phyloP scores from a whole-genome alignment of 768 basidiomycete genomes.

The Suillus alpinus region DNA sequence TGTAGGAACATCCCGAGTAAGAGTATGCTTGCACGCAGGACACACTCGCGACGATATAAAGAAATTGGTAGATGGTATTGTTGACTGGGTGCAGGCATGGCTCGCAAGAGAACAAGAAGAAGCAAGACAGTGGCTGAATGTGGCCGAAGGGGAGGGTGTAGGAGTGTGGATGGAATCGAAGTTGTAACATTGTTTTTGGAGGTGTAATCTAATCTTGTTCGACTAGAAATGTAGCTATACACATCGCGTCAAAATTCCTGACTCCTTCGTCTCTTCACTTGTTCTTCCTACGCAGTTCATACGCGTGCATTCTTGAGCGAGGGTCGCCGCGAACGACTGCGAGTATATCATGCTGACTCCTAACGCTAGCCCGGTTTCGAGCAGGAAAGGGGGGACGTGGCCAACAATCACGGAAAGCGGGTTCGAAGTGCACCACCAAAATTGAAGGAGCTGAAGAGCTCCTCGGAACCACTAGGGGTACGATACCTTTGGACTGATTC shows the following conservation, averaged over 20 bases:
- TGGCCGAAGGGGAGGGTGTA: conserved; percentile 16
- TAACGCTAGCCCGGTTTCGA: neutral
- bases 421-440: neutral
- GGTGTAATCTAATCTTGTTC: neutral
- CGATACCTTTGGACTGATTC: neutral
- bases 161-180: conserved; percentile 29
- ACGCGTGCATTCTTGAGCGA: neutral
- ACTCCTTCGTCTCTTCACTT: neutral
- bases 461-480: neutral
- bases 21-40: conserved; percentile 85
- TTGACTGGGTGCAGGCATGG: conserved; percentile 46
- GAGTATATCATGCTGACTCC: neutral
- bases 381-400: neutral
- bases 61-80: conserved; percentile 47
- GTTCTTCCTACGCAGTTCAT: neutral
- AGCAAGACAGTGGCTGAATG: conserved; percentile 10
- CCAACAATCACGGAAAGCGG: neutral
- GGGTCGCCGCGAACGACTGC: neutral
- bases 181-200: conserved; percentile 10
- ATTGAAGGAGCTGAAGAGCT: neutral
- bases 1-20: conserved; percentile 76
- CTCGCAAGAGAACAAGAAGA: conserved; percentile 13
- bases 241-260: neutral
- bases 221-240: neutral
- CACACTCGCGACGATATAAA: conserved; percentile 67